These are phyloP conservation scores for Alternaria gansuensis DNA, from an alignment of 2,329 filamentous ascomycete species.

Conservation along the genomic window DNA sequence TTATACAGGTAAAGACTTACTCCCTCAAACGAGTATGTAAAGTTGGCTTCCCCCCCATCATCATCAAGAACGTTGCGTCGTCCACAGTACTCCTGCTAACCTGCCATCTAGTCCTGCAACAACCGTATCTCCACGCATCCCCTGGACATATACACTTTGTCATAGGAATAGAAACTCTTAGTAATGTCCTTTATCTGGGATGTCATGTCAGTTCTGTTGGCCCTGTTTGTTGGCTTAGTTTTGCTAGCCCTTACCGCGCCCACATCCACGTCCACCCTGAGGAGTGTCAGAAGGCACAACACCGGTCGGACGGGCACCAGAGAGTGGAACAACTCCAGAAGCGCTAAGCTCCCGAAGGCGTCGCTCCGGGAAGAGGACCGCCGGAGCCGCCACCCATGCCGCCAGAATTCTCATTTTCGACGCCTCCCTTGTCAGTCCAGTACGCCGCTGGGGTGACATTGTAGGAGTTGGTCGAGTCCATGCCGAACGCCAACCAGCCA, in stretches of 20 bases:
- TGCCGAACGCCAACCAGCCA: slow-evolving; percentile 49
- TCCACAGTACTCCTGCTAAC: slow-evolving; percentile 1
- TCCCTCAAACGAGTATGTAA: slow-evolving; percentile 30
- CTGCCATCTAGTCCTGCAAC: neutral
- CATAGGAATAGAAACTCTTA: neutral
- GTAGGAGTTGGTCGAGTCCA: slow-evolving; percentile 36
- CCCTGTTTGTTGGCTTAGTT: neutral
- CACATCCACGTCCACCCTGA: slow-evolving; percentile 9
- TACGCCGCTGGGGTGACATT: slow-evolving; percentile 43
- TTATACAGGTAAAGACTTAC: slow-evolving; percentile 29
- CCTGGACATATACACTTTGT: slow-evolving; percentile 10
- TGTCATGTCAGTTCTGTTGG: neutral
- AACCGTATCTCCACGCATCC: slow-evolving; percentile 2
- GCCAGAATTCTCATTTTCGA: slow-evolving; percentile 26
- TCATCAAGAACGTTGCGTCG: neutral
- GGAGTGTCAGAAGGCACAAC: slow-evolving; percentile 8
- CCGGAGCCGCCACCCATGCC: neutral
- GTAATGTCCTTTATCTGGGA: neutral
- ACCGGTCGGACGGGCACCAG: neutral
- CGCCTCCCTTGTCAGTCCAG: slow-evolving; percentile 41
- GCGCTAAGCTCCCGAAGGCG: neutral
- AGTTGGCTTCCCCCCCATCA: slow-evolving; percentile 20
- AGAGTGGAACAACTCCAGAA: slow-evolving; percentile 5
- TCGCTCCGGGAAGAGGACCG: slow-evolving; percentile 21
- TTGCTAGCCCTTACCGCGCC: neutral